These are phyloP conservation scores for Infundibulicybe gibba DNA, from an alignment of 768 basidiomycete genomes.

Conservation along the genomic window DNA sequence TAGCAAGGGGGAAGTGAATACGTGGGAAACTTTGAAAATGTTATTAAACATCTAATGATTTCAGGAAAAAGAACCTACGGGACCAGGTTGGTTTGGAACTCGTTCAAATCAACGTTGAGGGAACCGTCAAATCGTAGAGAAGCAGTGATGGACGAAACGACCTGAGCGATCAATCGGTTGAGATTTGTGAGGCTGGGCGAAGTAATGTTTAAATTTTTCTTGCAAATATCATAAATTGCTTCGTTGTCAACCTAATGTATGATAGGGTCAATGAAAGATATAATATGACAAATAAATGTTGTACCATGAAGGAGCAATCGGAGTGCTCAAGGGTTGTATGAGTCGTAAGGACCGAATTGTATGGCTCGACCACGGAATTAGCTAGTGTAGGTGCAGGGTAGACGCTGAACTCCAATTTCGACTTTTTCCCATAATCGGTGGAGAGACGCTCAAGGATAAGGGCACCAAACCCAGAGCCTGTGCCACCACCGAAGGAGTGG, in stretches of 20 bases:
- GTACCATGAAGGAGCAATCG: slow-evolving; percentile 98
- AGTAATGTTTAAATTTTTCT: slow-evolving; percentile 83
- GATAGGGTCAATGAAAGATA: slow-evolving; percentile 2
- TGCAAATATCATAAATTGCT: slow-evolving; percentile 98
- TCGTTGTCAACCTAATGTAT: slow-evolving; percentile 71
- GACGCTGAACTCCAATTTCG: slow-evolving; percentile 96
- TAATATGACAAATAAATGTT: slow-evolving; percentile 9
- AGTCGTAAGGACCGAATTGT: slow-evolving; percentile 95
- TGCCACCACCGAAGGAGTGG: slow-evolving; percentile 99
- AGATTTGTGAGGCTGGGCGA: slow-evolving; percentile 92
- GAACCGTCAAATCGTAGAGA: slow-evolving; percentile 97
- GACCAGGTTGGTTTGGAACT: slow-evolving; percentile 98
- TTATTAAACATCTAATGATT: slow-evolving; percentile 53
- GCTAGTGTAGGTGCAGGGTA: slow-evolving; percentile 93
- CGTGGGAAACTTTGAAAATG: slow-evolving; percentile 73
- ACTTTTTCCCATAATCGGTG: slow-evolving; percentile 98
- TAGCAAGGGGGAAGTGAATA: slow-evolving; percentile 98
- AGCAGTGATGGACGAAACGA: slow-evolving; percentile 96
- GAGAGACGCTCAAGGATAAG: slow-evolving; percentile 94
- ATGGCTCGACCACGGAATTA: slow-evolving; percentile 96
- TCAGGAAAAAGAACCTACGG: slow-evolving; percentile 81
- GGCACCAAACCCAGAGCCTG: slow-evolving; percentile 97
- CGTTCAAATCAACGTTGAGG: slow-evolving; percentile 94
- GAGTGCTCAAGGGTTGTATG: slow-evolving; percentile 99
- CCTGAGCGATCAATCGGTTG: slow-evolving; percentile 96